Base-by-base conservation (phyloP, 345 rosid genomes). In the Hibiscus syriacus region DNA sequence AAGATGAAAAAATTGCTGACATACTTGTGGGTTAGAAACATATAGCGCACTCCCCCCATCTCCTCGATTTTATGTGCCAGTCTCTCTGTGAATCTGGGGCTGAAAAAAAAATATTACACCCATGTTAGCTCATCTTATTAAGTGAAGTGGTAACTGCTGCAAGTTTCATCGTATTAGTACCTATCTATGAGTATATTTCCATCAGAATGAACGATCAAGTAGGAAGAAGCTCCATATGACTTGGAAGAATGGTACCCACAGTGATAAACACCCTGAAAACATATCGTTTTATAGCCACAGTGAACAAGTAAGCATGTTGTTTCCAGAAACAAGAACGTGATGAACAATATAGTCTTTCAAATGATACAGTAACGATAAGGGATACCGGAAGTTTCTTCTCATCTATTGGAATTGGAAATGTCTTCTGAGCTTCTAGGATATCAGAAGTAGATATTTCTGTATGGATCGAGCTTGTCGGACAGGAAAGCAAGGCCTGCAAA, bases 191-290 rank as follows among this genome's bases (percentile, higher is more conserved):
- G 79, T 66, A 86, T 72, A 73, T 86, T 84, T 78, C 91, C 91
- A 60, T 86, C 83, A 34, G 70, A 77, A 50, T 67, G 88, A 72
- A 86, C 65, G 27, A 86, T 80, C 81, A 86, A 68, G 77, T 77
- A 86, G 64, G 88, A 73, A 59, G 88, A 36, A 58, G 91, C 91
- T 71, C 91, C 91, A 5, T 23, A 86, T 13, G 91, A 86, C 54
- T 86, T 81, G 55, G 79, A 78, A 45, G 91, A 84, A 79, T 86
- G 91, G 75, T 84, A 84, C 19, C 91, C 91, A 62, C 88, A 86
- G 69, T 86, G 91, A 60, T 77, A 84, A 49, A 86, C 80, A 2
- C 60, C 91, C 91, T 86, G 81, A 71, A 71, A 48, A 26, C 54
- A 53, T 41, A 61, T 30, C 58, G 72, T 48, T 58, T 5, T 20